Conservation (phyloP, 306 rosid species). For the Quercus ilex region DNA sequence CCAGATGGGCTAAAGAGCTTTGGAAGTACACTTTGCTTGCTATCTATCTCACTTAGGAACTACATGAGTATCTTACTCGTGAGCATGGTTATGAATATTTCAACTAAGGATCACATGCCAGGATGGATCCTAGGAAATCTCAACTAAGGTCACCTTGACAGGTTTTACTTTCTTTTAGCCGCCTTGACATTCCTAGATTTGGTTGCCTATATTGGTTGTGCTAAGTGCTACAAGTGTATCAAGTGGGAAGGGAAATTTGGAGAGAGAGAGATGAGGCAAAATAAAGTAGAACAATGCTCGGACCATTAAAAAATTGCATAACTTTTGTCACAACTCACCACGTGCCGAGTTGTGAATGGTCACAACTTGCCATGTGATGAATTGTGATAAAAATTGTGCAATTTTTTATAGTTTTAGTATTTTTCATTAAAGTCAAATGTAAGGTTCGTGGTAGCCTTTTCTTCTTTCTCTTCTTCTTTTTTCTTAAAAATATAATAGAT, state of each 20-base stretch:
- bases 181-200: slow-evolving; percentile 76
- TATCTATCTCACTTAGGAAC: slow-evolving; percentile 93
- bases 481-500: no score
- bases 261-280: slow-evolving; percentile 18
- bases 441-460: no score
- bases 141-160: slow-evolving; percentile 82
- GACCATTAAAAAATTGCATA: no score
- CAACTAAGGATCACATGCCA: slow-evolving; percentile 83
- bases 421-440: no score
- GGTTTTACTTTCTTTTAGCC: slow-evolving; percentile 94
- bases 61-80: slow-evolving; percentile 90
- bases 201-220: slow-evolving; percentile 64
- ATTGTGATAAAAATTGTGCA: no score
- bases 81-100: slow-evolving; percentile 87
- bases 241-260: slow-evolving; percentile 56
- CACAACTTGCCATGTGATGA: no score
- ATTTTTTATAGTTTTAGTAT: no score
- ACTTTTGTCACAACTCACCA: no score
- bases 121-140: slow-evolving; percentile 99
- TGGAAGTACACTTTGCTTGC: slow-evolving; percentile 95
- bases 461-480: no score
- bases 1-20: slow-evolving; percentile 95
- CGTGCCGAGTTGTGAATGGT: no score
- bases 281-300: no score
- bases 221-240: slow-evolving; percentile 90